Base-by-base conservation (phyloP, 306 rosid species). In the Cucumis cinereus region DNA sequence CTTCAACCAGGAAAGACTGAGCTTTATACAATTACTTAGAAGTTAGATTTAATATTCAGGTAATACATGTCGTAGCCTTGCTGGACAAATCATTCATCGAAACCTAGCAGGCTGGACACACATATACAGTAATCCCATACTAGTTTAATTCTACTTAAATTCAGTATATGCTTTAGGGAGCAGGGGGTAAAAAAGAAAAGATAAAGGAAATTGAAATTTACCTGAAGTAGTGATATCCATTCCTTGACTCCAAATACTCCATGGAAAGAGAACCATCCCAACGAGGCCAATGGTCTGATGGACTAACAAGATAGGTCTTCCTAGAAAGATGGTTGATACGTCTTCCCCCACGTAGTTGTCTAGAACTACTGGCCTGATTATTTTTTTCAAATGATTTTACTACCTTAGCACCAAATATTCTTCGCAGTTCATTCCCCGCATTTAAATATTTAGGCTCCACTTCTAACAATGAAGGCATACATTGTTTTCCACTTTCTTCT, bases 361-460 rank as follows among this genome's bases (percentile, higher is more conserved):
- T 92, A 80, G 93, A 92, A 84, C 92, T 87, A 80, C 97, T 82
- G 20, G 88, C 90, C 80, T 88, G 97, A 70, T 87, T 83, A 78
- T 79, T 88, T 85, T 80, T 89, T 89, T 92, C 99, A 69, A 90
- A 90, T 15, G 96, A 92, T 80, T 90, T 92, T 72, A 92, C 95
- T 68, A 95, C 98, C 86, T 95, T 95, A 6, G 98, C 87, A 77
- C 99, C 98, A 89, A 95, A 92, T 80, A 92, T 92, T 82, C 99
- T 88, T 66, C 84, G 87, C 58, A 95, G 87, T 81, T 92, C 99
- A 80, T 92, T 89, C 74, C 91, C 97, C 0, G 97, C 99, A 88
- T 92, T 92, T 79, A 94, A 85, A 78, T 73, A 87, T 80, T 92
- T 95, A 49, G 97, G 90, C 85, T 95, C 97, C 79, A 90, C 93